phyloP scores from a whole-genome alignment of 2,329 filamentous ascomycete genomes.

The Diaporthe australafricana region DNA sequence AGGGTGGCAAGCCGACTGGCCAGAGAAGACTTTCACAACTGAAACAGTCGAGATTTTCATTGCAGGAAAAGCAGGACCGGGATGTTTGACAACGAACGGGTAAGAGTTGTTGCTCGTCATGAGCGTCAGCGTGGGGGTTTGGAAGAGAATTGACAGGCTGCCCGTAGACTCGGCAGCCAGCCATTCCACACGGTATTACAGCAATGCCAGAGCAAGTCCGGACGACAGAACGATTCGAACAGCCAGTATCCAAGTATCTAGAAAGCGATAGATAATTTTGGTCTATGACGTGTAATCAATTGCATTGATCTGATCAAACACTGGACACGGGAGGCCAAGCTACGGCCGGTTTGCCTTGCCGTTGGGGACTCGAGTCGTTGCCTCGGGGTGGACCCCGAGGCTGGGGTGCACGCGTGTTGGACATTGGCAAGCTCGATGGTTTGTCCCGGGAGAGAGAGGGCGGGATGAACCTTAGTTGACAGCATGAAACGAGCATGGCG shows the following conservation, averaged over 20 bases:
- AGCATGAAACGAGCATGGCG: conserved; percentile 19
- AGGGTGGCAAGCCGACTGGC: conserved; percentile 8
- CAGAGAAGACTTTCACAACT: background rate
- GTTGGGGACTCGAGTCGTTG: background rate
- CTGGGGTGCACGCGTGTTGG: background rate
- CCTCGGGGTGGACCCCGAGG: background rate
- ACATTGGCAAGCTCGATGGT: conserved; percentile 1
- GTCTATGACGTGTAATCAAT: background rate
- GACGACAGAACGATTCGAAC: no score
- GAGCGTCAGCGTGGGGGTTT: background rate
- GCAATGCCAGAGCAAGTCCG: no score
- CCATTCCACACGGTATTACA: background rate
- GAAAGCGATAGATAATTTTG: background rate
- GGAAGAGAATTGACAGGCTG: background rate
- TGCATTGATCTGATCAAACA: conserved; percentile 24
- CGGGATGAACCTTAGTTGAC: conserved; percentile 27
- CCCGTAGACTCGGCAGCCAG: background rate
- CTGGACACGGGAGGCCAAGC: conserved; percentile 2
- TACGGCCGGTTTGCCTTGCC: background rate
- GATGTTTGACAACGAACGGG: background rate
- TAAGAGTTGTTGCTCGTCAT: no score
- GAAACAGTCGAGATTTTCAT: conserved; percentile 1
- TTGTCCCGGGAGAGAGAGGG: conserved; percentile 10
- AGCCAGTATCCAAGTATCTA: background rate
- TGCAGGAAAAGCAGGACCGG: background rate